A percentile compares a stretch with the other conserved stretches of the same genome.
phyloP scores from a whole-genome alignment of 1,284 basidiomycete genomes.

The Calocybe gambosa region DNA sequence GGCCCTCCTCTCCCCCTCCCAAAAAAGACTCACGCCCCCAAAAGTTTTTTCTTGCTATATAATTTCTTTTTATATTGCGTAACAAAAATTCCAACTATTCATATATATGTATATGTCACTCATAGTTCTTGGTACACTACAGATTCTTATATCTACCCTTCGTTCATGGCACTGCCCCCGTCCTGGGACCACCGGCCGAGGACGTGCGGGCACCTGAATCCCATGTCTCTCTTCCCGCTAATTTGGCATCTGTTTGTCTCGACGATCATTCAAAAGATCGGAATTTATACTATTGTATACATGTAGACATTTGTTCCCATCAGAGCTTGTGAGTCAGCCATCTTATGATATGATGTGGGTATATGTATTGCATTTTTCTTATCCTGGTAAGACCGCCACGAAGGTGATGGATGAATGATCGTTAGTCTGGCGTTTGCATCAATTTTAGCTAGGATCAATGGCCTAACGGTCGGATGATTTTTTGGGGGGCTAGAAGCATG shows the following conservation, averaged over 20 bases:
- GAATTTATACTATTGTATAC: neutral
- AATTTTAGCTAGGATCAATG: neutral
- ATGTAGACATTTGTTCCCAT: conserved; percentile 3
- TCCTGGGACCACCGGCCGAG: too few relatives aligned
- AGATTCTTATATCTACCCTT: too few relatives aligned
- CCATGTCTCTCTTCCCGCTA: neutral
- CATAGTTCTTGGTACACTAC: too few relatives aligned
- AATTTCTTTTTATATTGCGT: too few relatives aligned
- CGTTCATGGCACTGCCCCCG: too few relatives aligned
- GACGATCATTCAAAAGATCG: neutral
- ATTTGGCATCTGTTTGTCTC: neutral
- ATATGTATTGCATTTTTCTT: neutral
- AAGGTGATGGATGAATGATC: neutral
- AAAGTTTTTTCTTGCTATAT: too few relatives aligned
- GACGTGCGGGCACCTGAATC: too few relatives aligned
- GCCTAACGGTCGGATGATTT: neutral
- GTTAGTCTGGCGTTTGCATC: neutral
- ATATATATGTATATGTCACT: too few relatives aligned
- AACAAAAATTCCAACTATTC: too few relatives aligned
- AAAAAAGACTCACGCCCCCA: too few relatives aligned
- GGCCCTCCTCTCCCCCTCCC: too few relatives aligned
- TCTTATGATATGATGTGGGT: neutral
- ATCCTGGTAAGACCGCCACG: neutral
- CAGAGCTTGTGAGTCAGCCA: neutral
- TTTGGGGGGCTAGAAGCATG: too few relatives aligned